These are phyloP conservation scores for Azolla pinnata DNA, from an alignment of 75 land plant genomes.

Conservation along the genomic window DNA sequence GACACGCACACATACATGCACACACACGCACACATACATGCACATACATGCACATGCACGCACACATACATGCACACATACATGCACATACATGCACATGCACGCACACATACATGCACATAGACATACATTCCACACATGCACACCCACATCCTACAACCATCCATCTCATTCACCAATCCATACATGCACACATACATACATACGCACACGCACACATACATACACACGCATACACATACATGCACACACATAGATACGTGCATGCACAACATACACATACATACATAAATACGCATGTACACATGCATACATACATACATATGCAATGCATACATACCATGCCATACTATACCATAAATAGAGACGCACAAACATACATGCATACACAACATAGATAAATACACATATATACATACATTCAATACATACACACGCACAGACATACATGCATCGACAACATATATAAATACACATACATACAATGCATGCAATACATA, in stretches of 20 bases:
- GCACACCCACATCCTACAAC: slow-evolving; percentile 2
- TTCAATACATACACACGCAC: neutral
- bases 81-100: neutral
- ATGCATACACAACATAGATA: neutral
- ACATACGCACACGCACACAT: slow-evolving; percentile 1
- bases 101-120: neutral
- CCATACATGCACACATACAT: slow-evolving; percentile 1
- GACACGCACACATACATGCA: neutral
- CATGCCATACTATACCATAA: neutral
- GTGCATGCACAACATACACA: neutral
- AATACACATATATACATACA: neutral
- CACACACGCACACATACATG: neutral
- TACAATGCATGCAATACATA: neutral
- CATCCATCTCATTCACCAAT: neutral
- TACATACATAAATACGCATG: neutral
- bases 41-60: neutral
- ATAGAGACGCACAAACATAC: neutral
- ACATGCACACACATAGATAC: neutral
- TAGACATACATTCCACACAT: neutral
- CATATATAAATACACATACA: neutral
- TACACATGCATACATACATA: slow-evolving; percentile 1
- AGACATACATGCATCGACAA: neutral
- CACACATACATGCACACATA: neutral
- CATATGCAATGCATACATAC: neutral
- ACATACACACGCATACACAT: neutral